These are phyloP conservation scores for Sugiyamaella japonica DNA, from an alignment of 1,139 yeast genomes.

Conservation along the genomic window DNA sequence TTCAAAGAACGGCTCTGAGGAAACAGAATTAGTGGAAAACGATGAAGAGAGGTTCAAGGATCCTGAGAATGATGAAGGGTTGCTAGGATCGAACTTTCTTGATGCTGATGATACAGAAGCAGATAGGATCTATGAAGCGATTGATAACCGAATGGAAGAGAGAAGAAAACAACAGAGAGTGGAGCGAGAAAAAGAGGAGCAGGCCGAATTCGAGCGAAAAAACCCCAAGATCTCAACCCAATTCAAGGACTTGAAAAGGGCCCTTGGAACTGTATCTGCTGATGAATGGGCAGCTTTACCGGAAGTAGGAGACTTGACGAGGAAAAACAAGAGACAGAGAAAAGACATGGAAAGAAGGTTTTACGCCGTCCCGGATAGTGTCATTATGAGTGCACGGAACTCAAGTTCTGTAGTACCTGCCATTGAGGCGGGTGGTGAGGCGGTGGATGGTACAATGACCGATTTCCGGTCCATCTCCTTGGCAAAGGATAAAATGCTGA, in stretches of 20 bases:
- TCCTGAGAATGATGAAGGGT: slow-evolving; percentile 45
- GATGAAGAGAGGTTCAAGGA: slow-evolving; percentile 42
- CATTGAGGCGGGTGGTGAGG: slow-evolving; percentile 39
- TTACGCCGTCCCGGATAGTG: slow-evolving; percentile 81
- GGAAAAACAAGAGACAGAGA: slow-evolving; percentile 71
- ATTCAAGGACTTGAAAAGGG: slow-evolving; percentile 63
- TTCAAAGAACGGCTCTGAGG: slow-evolving; percentile 36
- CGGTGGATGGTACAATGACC: slow-evolving; percentile 40
- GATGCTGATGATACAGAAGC: slow-evolving; percentile 69
- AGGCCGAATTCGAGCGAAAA: slow-evolving; percentile 32
- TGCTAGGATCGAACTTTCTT: slow-evolving; percentile 32
- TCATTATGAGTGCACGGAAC: slow-evolving; percentile 45
- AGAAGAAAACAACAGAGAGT: slow-evolving; percentile 43
- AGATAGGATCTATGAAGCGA: slow-evolving; percentile 61
- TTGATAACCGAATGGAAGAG: slow-evolving; percentile 58
- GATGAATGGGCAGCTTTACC: slow-evolving; percentile 84
- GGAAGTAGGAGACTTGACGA: slow-evolving; percentile 85
- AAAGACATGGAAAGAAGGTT: slow-evolving; percentile 62
- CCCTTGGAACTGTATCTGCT: slow-evolving; percentile 56
- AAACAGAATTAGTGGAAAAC: slow-evolving; percentile 41
- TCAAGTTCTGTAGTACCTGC: slow-evolving; percentile 39
- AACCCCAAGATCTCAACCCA: slow-evolving; percentile 44
- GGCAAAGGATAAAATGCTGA: slow-evolving; percentile 55
- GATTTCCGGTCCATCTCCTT: slow-evolving; percentile 52
- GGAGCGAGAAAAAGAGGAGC: slow-evolving; percentile 37